Base-by-base conservation (phyloP, 495 filamentous ascomycete species). In the Talaromyces borbonicus region DNA sequence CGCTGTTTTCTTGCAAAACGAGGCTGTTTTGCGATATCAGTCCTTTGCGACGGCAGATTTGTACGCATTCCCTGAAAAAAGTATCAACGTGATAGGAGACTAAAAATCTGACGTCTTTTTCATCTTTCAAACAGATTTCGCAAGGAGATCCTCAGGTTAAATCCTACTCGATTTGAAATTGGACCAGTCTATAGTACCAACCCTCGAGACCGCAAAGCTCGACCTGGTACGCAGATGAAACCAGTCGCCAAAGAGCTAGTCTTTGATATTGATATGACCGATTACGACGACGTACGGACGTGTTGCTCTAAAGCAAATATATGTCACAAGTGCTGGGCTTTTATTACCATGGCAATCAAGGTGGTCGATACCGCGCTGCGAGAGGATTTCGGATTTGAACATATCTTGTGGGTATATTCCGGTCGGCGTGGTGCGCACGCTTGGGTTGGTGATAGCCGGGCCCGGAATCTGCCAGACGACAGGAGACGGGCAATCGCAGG, bases 211-310 rank as follows among this genome's bases (percentile, higher is more conserved):
- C 85, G 93, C 54, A 98, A 98, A 65, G 79, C 78, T 0, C 65
- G 95, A 5, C 79, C 81, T 33, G 58, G 60, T 9, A 65, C 63
- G 2, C 66, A 70, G 50, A 63, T 72, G 59, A 95, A 93, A 62
- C 90, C 92, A 2, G 59, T 93, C 3, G 69, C 81, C 1, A 97
- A 97, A 58, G 92, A 98, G 62, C 66, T 98, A 12, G 93, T 95
- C 50, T 97, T 98, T 66, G 92, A 98, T 81, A 95, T 98, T 52
- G 92, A 98, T 76, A 73, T 98, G 74, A 96, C 90, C 22, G 92
- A 97, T 68, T 98, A 98, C 63, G 92, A 98, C 58, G 85, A 94
- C 38, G 85, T 97, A 52, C 83, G 92, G 18, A 95, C 90, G 16
- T 98, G 92, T 66, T 98, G 92, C 61, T 77, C 81, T 47, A 87